Percentiles rank a stretch among this genome's conserved stretches.
Conservation (phyloP, 169 alveolate genomes). For the Eimeria praecox region DNA sequence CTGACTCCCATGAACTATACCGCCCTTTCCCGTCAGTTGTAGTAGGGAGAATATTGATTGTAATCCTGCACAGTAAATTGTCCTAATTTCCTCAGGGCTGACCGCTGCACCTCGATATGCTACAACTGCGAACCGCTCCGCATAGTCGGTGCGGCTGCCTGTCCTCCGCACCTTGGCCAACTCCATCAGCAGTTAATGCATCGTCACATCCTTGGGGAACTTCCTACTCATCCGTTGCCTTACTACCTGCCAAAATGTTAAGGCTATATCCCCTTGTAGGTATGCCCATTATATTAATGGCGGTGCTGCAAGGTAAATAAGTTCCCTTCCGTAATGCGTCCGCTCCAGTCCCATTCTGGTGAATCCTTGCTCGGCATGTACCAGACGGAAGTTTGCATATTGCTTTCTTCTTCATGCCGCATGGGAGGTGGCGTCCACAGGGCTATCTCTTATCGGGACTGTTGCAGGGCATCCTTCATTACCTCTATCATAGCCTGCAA, state of each 20-base stretch:
- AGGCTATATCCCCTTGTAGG: background rate
- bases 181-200: background rate
- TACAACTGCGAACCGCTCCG: background rate
- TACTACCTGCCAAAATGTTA: background rate
- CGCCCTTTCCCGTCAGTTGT: background rate
- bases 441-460: background rate
- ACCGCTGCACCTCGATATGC: background rate
- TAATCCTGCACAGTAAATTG: background rate
- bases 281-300: background rate
- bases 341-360: background rate
- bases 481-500: background rate
- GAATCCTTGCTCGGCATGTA: background rate
- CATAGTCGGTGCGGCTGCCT: background rate
- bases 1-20: background rate
- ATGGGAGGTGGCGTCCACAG: background rate
- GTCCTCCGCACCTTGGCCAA: slow-evolving; percentile 1
- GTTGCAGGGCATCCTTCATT: background rate
- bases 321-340: background rate
- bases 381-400: background rate
- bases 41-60: background rate
- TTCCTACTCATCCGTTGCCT: background rate
- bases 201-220: background rate
- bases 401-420: background rate
- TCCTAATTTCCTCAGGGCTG: background rate
- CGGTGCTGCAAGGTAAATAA: background rate